Conservation (phyloP, 441 rosid species). For the Corymbia citriodora region DNA sequence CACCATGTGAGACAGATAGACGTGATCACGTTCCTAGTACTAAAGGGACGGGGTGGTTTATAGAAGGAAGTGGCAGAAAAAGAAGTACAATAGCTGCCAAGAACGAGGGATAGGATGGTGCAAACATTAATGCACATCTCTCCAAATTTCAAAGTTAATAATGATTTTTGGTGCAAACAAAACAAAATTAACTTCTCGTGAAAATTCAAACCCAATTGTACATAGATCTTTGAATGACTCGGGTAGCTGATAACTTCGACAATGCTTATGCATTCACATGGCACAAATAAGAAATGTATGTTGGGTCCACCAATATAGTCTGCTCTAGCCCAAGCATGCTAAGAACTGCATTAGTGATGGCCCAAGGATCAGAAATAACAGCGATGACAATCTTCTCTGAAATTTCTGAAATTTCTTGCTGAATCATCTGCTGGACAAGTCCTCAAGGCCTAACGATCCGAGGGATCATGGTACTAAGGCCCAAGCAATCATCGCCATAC, state of each 20-base stretch:
- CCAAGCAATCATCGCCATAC: neutral
- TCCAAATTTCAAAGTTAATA: too few species aligned
- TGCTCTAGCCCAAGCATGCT: neutral
- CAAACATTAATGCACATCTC: too few species aligned
- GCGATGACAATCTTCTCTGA: neutral
- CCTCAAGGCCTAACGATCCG: neutral
- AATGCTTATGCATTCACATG: neutral
- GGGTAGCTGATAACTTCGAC: neutral
- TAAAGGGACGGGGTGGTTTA: too few species aligned
- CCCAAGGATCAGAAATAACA: neutral
- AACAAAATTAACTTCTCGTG: neutral
- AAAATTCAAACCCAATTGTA: neutral
- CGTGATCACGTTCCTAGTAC: too few species aligned
- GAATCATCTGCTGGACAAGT: neutral
- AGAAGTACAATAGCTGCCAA: too few species aligned
- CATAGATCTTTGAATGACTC: neutral
- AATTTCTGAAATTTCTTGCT: neutral
- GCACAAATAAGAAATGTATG: neutral
- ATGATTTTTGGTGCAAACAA: too few species aligned
- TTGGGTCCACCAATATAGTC: neutral
- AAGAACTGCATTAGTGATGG: neutral
- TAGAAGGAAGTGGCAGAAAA: too few species aligned
- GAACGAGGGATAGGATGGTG: too few species aligned
- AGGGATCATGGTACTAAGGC: neutral
- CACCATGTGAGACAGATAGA: too few species aligned